A percentile compares a stretch with the other conserved stretches of the same genome.
phyloP scores from a whole-genome alignment of 2,329 filamentous ascomycete species.

The Alternaria ethzedia region DNA sequence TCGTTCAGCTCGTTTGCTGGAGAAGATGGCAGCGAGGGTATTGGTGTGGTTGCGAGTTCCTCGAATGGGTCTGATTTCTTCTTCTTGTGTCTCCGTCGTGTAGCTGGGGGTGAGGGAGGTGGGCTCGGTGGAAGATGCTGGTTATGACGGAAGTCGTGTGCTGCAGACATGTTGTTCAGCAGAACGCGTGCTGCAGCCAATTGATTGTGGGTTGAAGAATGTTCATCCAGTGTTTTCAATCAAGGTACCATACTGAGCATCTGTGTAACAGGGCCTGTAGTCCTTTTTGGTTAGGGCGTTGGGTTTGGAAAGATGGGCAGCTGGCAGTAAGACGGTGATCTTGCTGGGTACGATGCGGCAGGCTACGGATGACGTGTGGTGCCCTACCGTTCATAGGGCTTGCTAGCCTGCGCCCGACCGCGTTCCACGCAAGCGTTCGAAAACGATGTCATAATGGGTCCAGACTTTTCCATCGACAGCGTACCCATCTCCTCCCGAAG shows the following conservation, averaged over 20 bases:
- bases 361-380: slow-evolving; percentile 19
- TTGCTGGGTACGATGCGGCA: slow-evolving; percentile 3
- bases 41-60: slow-evolving; percentile 32
- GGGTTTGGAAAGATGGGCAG: neutral
- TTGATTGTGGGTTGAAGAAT: neutral
- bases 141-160: slow-evolving; percentile 18
- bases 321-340: neutral
- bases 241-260: neutral
- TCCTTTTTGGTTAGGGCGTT: neutral
- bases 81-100: slow-evolving; percentile 28
- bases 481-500: neutral
- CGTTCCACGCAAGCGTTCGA: slow-evolving; percentile 9
- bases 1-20: slow-evolving; percentile 23
- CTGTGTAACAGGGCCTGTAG: neutral
- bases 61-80: slow-evolving; percentile 41
- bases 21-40: slow-evolving; percentile 29
- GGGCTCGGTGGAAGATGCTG: slow-evolving; percentile 34
- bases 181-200: neutral
- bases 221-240: neutral
- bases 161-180: slow-evolving; percentile 17
- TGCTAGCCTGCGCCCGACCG: slow-evolving; percentile 12
- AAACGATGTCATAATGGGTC: neutral
- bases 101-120: slow-evolving; percentile 35
- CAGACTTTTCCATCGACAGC: neutral
- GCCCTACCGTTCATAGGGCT: slow-evolving; percentile 12